Base-by-base conservation (phyloP, 2,329 filamentous ascomycete genomes). In the Penicillium sp. region DNA sequence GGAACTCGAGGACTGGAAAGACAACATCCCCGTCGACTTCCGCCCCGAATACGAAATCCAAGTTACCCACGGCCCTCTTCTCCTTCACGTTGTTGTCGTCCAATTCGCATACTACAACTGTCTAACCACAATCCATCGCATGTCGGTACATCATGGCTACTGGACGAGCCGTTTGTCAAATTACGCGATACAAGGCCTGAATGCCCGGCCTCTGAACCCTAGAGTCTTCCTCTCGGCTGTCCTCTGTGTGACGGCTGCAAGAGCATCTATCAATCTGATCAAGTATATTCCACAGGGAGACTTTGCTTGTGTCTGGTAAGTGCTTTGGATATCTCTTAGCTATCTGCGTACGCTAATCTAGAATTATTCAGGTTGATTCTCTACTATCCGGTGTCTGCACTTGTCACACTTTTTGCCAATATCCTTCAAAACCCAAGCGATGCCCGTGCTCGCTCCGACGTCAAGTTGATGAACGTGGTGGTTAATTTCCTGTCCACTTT, bases 91-190 rank as follows among this genome's bases (percentile, higher is more conserved):
- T 46, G 92, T 96, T 54, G 90, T 96, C 69, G 78, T 99, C 51
- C 94, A 99, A 71, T 95, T 99, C 65, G 88, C 91, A 1, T 99
- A 99, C 73, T 97, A 97, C 78, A 99, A 99, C 70, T 97, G 92
- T 64, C 76, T 99, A 45, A 97, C 93, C 1, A 99, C 94, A 0
- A 97, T 99, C 58, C 94, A 99, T 70, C 90, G 94, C 45, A 99
- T 97, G 94, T 96, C 91, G 34, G 89, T 97, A 24, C 94, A 97
- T 64, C 92, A 97, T 68, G 94, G 94, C 12, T 97, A 96, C 75
- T 99, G 94, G 94, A 97, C 93, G 1, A 97, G 90, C 66, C 85
- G 94, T 30, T 76, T 99, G 33, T 96, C 92, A 30, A 93, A 97
- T 65, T 97, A 91, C 67, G 94, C 94, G 13, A 94, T 97, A 49